Evolutionary conservation across 2,329 filamentous ascomycete genomes (phyloP).

Genomic region (Colletotrichum trifolii): DNA sequence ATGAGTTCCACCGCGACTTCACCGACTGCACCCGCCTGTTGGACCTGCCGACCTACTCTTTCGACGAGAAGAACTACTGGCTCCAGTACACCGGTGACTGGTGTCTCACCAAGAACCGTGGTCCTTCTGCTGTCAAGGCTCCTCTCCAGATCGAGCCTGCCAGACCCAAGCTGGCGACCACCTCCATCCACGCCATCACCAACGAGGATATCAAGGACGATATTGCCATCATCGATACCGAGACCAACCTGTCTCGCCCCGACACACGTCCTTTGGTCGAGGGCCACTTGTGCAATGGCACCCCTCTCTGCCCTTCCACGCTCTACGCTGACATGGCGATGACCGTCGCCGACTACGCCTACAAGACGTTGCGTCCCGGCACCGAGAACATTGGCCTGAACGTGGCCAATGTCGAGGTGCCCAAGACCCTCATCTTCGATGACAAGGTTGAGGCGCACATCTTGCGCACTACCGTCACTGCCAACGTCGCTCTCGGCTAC

Average conservation of each 20-base stretch:
- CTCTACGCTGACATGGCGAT: conserved; percentile 70
- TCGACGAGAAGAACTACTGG: conserved; percentile 80
- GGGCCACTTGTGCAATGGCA: conserved; percentile 76
- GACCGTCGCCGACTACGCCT: conserved; percentile 71
- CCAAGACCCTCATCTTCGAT: conserved; percentile 74
- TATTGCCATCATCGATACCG: conserved; percentile 68
- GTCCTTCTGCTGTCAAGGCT: conserved; percentile 49
- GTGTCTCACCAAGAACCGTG: conserved; percentile 76
- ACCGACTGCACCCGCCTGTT: conserved; percentile 59
- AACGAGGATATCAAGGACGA: conserved; percentile 71
- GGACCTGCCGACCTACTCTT: conserved; percentile 75
- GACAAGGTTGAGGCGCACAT: conserved; percentile 62
- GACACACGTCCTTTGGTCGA: conserved; percentile 69
- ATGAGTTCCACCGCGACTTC: conserved; percentile 72
- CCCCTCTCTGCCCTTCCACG: conserved; percentile 72
- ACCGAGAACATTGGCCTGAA: conserved; percentile 69
- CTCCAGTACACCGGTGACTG: conserved; percentile 75
- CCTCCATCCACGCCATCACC: conserved; percentile 72
- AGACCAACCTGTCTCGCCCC: conserved; percentile 73
- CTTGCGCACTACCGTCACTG: conserved; percentile 69
- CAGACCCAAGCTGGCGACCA: conserved; percentile 70
- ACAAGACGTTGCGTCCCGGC: conserved; percentile 70
- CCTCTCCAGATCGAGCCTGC: conserved; percentile 48
- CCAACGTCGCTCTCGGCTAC: conserved; percentile 64
- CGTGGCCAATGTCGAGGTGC: conserved; percentile 74